A percentile compares a stretch with the other conserved stretches of the same genome.
Conservation (phyloP, 768 basidiomycete species). For the Panaeolus cyanescens region DNA sequence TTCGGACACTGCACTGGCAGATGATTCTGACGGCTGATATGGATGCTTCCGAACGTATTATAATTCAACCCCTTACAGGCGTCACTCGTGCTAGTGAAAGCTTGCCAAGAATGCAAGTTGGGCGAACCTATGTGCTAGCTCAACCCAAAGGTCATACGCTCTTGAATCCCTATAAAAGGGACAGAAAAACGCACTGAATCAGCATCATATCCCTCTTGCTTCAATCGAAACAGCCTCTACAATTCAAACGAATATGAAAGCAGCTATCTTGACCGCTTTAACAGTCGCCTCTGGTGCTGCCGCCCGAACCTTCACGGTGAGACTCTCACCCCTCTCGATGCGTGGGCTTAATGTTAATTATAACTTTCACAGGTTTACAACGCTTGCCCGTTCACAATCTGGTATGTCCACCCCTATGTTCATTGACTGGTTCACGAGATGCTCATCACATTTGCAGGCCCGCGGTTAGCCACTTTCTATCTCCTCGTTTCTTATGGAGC, state of each 20-base stretch:
- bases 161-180: background rate
- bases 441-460: conserved; percentile 29
- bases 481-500: background rate
- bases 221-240: background rate
- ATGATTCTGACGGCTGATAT: background rate
- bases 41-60: background rate
- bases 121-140: background rate
- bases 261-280: background rate
- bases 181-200: background rate
- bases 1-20: background rate
- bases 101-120: background rate
- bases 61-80: background rate
- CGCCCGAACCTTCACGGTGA: conserved; percentile 39
- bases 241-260: conserved; percentile 9
- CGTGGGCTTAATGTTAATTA: background rate
- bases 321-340: background rate
- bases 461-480: conserved; percentile 24
- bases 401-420: conserved; percentile 35
- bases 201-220: background rate
- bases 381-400: conserved; percentile 65
- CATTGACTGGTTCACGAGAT: background rate
- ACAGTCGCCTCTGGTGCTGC: conserved; percentile 29
- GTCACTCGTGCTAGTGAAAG: background rate
- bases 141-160: background rate
- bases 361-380: conserved; percentile 45